Conservation (phyloP, 495 filamentous ascomycete genomes). For the Penicillium nucicola region DNA sequence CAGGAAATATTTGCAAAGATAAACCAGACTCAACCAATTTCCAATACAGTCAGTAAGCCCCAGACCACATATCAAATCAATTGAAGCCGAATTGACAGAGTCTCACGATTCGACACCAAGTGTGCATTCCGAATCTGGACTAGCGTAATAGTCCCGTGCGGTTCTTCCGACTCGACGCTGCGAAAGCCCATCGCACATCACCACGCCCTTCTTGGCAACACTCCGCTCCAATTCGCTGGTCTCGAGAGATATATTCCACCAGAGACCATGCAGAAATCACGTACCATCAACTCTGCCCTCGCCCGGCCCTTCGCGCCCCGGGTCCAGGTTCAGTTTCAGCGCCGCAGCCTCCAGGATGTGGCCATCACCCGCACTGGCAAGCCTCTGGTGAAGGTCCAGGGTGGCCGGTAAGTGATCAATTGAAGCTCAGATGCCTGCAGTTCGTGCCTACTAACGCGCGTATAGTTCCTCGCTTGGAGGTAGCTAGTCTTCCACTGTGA, state of each 20-base stretch:
- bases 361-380: conserved; percentile 83
- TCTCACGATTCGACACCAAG: too few relatives aligned
- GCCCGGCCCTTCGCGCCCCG: conserved; percentile 41
- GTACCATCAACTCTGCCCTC: conserved; percentile 43
- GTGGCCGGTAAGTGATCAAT: conserved; percentile 67
- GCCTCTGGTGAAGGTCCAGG: conserved; percentile 76
- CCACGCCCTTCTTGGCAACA: conserved; percentile 29
- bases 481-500: conserved; percentile 41
- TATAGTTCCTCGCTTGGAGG: conserved; percentile 79
- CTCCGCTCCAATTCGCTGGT: conserved; percentile 33
- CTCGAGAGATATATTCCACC: conserved; percentile 26
- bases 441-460: conserved; percentile 20
- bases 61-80: not conserved
- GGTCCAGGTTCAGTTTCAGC: conserved; percentile 43
- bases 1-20: too few relatives aligned
- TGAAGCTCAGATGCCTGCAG: not conserved
- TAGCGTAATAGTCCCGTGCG: conserved; percentile 44
- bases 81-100: not conserved
- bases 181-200: conserved; percentile 33
- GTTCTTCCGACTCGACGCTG: conserved; percentile 31
- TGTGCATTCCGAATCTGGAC: conserved; percentile 28
- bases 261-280: conserved; percentile 53
- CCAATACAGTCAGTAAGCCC: too few relatives aligned
- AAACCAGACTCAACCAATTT: too few relatives aligned
- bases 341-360: conserved; percentile 69